Evolutionary conservation across 2,329 filamentous ascomycete genomes (phyloP).

Genomic region (Colletotrichum navitas): DNA sequence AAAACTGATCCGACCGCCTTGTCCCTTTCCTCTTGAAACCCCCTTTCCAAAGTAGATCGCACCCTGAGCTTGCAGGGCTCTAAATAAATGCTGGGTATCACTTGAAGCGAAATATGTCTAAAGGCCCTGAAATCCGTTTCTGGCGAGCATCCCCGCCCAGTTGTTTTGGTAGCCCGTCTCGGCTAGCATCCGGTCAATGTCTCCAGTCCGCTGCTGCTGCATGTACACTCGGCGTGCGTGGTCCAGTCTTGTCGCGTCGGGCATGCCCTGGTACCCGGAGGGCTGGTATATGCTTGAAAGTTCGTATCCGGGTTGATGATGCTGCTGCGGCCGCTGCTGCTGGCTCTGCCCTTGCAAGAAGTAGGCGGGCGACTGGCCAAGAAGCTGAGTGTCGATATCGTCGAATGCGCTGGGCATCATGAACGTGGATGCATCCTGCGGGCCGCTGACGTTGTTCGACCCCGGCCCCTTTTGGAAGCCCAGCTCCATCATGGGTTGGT

Average conservation of each 20-base stretch:
- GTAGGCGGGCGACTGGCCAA: conserved; percentile 78
- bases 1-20: conserved; percentile 3
- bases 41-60: conserved; percentile 23
- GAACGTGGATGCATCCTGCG: conserved; percentile 57
- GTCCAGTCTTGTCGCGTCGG: conserved; percentile 40
- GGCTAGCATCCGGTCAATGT: conserved; percentile 42
- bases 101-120: conserved; percentile 39
- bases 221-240: conserved; percentile 41
- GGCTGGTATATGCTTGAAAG: conserved; percentile 41
- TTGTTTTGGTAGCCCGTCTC: conserved; percentile 42
- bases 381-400: conserved; percentile 79
- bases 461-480: conserved; percentile 56
- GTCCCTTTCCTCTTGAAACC: conserved; percentile 7
- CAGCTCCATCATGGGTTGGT: conserved; percentile 77
- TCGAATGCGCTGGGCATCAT: conserved; percentile 68
- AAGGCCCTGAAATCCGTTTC: conserved; percentile 41
- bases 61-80: conserved; percentile 40
- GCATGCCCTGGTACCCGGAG: conserved; percentile 38
- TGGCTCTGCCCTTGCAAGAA: conserved; percentile 66
- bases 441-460: conserved; percentile 50
- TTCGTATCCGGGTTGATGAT: conserved; percentile 40
- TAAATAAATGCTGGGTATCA: conserved; percentile 42
- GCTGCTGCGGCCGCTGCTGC: conserved; percentile 49
- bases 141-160: conserved; percentile 42
- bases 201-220: conserved; percentile 39